Evolutionary conservation across 371 early-diverging fungal genomes (phyloP), one percentile per base, ranked within the genome.

Genomic region (Parasitella parasitica): DNA sequence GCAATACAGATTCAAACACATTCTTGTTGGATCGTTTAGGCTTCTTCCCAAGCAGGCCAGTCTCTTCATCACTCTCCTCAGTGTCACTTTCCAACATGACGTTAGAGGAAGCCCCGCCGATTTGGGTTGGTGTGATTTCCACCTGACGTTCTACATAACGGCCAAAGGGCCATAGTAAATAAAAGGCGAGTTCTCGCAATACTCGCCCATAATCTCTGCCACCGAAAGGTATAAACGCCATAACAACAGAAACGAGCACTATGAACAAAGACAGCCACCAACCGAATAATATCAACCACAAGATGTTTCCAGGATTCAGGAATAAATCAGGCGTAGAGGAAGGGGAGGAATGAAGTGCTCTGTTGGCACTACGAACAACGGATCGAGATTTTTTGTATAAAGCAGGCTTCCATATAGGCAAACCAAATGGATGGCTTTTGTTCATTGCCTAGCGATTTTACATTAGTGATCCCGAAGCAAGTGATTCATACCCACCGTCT

Each of bases 381-480:
- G 91, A 88, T 24, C 97, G 89, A n/a, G 87, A 82, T 69, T 97
- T 97, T 57, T 94, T 93, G 81, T 97, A 97, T 26, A 97, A 82
- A 4, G 97, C 96, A 9, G 96, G 94, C 70, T 97, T 97, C 97
- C 97, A 97, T n/a, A 97, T 81, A 12, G 92, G 92, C 54, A 97
- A 71, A 55, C 97, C 97, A 68, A 97, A 97, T 12, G 95, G 96
- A 78, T 96, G 96, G 9, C 80, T 75, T 30, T 78, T 83, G 70
- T 93, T 93, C 69, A 93, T 87, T 15, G 89, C 87, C 85, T 92
- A 72, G 38, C 8, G 37, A 26, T 12, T 39, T 36, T n/a, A n/a
- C n/a, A n/a, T n/a, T n/a, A n/a, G n/a, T 3, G 18, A 41, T 22
- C n/a, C n/a, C n/a, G n/a, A n/a, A 27, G 16, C n/a, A 12, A 30